Conservation (phyloP, 2,329 filamentous ascomycete genomes). For the Epichloe sibirici region DNA sequence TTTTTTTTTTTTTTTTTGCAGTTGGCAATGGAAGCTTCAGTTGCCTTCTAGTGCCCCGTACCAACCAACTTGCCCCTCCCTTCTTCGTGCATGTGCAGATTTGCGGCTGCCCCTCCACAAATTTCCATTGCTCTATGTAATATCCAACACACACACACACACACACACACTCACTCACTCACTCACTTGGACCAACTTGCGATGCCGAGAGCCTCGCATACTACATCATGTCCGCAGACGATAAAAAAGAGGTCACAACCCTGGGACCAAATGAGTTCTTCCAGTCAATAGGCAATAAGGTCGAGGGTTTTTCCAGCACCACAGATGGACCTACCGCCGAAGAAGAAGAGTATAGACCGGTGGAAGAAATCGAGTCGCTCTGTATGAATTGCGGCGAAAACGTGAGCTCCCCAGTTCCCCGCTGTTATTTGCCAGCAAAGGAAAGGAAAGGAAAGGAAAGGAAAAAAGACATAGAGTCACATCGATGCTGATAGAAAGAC, state of each 20-base stretch:
- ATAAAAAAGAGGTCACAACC: slow-evolving; percentile 23
- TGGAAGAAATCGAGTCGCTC: slow-evolving; percentile 63
- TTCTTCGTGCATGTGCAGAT: no score
- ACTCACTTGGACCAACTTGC: not conserved
- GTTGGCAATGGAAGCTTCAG: slow-evolving; percentile 1
- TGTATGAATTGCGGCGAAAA: slow-evolving; percentile 81
- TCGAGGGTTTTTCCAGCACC: slow-evolving; percentile 34
- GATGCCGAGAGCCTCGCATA: not conserved
- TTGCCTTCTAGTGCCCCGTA: not conserved
- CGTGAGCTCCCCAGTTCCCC: slow-evolving; percentile 31
- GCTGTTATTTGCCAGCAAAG: not conserved
- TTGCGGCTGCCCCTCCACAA: not conserved
- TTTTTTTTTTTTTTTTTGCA: not conserved
- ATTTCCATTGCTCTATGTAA: not conserved
- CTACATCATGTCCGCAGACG: slow-evolving; percentile 29
- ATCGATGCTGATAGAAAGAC: not conserved
- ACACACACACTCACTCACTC: not conserved
- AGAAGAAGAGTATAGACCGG: slow-evolving; percentile 39
- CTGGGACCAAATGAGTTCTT: slow-evolving; percentile 42
- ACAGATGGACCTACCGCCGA: slow-evolving; percentile 22
- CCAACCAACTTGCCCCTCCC: no score
- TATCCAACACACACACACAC: not conserved
- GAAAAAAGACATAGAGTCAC: not conserved
- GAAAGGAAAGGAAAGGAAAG: not conserved
- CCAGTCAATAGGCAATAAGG: slow-evolving; percentile 50